Conservation (phyloP, 495 filamentous ascomycete species). For the Cercophora scortea region DNA sequence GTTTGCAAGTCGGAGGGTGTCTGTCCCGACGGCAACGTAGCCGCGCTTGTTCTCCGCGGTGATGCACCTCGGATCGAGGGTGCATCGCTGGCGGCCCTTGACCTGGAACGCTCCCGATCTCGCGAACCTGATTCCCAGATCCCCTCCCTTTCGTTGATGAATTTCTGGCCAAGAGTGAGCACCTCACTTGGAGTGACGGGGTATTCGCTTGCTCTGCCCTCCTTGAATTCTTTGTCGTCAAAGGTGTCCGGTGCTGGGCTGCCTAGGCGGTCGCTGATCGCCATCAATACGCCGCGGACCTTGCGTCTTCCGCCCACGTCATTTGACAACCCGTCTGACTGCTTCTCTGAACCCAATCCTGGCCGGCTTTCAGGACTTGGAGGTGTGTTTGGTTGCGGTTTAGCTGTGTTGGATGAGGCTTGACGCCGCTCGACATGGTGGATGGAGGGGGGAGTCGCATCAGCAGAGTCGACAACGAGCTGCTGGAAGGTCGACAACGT, state of each 20-base stretch:
- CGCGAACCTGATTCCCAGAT: too few relatives aligned
- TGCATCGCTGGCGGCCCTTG: too few relatives aligned
- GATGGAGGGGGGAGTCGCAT: background rate
- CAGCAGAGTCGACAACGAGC: background rate
- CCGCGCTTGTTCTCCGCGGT: too few relatives aligned
- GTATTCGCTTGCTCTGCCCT: slow-evolving; percentile 33
- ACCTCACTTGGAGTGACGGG: slow-evolving; percentile 45
- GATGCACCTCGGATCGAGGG: too few relatives aligned
- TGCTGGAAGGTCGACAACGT: background rate
- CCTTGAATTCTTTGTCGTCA: slow-evolving; percentile 39
- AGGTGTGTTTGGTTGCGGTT: too few relatives aligned
- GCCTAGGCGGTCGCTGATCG: slow-evolving; percentile 29
- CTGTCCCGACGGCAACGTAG: too few relatives aligned
- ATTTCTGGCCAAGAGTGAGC: too few relatives aligned
- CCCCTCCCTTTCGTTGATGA: too few relatives aligned
- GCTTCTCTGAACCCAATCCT: too few relatives aligned
- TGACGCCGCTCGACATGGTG: background rate
- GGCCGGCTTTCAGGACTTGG: too few relatives aligned
- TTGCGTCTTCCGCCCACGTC: slow-evolving; percentile 28
- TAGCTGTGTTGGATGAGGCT: background rate
- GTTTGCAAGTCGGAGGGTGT: too few relatives aligned
- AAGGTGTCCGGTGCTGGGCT: slow-evolving; percentile 31
- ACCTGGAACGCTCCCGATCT: too few relatives aligned
- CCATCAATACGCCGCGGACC: slow-evolving; percentile 30
- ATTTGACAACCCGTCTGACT: background rate